Conservation (phyloP, 768 basidiomycete species). For the Gloeopeniophorella convolvens region DNA sequence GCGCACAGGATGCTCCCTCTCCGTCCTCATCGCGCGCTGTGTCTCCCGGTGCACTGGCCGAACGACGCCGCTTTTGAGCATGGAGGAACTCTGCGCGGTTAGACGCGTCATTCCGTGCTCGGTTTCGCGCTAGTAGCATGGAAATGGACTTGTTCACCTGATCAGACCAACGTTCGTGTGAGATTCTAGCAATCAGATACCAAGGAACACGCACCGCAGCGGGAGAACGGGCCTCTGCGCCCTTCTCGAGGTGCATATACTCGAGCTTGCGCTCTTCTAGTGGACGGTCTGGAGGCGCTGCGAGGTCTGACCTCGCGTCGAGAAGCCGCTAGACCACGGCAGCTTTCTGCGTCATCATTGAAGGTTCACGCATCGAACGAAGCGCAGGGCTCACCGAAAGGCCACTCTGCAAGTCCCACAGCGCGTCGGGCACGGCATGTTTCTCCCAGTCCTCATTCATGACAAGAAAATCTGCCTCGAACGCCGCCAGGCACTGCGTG, state of each 20-base stretch:
- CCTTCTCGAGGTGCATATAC: constrained; percentile 47
- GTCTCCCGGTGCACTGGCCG: constrained; percentile 15
- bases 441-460: constrained; percentile 26
- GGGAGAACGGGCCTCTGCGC: constrained; percentile 43
- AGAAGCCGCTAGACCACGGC: constrained; percentile 10
- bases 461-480: constrained; percentile 27
- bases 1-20: constrained; percentile 53
- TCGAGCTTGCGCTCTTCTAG: constrained; percentile 67
- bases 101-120: constrained; percentile 67
- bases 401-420: constrained; percentile 19
- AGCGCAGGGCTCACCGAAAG: constrained; percentile 20
- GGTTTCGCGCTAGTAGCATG: constrained; percentile 59
- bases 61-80: constrained; percentile 45
- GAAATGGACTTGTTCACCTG: constrained; percentile 68
- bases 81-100: constrained; percentile 72
- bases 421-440: constrained; percentile 22
- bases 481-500: constrained; percentile 23
- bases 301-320: constrained; percentile 25
- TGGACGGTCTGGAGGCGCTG: constrained; percentile 25
- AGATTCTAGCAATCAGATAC: background rate
- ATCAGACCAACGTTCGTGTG: constrained; percentile 2
- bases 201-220: constrained; percentile 43
- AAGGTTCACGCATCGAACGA: constrained; percentile 1
- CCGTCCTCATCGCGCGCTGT: constrained; percentile 24
- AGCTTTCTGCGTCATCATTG: constrained; percentile 12